Evolutionary conservation across 75 land plant genomes (phyloP).

Genomic region (Larix kaempferi): DNA sequence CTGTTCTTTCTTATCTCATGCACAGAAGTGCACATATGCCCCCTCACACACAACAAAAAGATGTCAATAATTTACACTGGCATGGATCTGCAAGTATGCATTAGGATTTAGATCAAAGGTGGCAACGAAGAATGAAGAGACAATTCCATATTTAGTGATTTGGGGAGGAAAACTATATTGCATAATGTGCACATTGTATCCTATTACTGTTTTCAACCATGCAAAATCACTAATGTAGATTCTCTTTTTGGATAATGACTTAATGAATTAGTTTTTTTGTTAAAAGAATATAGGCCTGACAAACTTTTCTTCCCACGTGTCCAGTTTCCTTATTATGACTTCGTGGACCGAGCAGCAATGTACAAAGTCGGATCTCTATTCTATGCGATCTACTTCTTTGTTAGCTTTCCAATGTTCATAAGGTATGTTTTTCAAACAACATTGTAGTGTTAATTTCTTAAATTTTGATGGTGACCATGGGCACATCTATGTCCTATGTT

Average conservation of each 20-base stretch:
- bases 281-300: not conserved
- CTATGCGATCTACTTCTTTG: constrained; percentile 90
- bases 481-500: not conserved
- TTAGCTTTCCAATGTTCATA: constrained; percentile 97
- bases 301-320: constrained; percentile 1
- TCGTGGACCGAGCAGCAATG: constrained; percentile 84
- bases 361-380: constrained; percentile 94
- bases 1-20: too few species aligned
- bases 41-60: too few species aligned
- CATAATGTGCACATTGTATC: not conserved
- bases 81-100: too few species aligned
- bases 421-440: constrained; percentile 36
- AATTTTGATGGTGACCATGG: not conserved
- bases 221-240: too few species aligned
- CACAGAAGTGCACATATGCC: too few species aligned
- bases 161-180: too few species aligned
- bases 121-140: too few species aligned
- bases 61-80: too few species aligned
- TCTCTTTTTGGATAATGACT: not conserved
- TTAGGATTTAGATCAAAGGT: too few species aligned
- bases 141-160: too few species aligned
- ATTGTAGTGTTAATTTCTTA: not conserved
- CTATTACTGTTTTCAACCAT: not conserved
- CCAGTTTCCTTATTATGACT: constrained; percentile 96
- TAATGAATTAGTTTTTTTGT: not conserved